Evolutionary conservation across 2,329 filamentous ascomycete genomes (phyloP), one percentile per base, ranked within the genome.

Genomic region (Penicillium hesseltinei): DNA sequence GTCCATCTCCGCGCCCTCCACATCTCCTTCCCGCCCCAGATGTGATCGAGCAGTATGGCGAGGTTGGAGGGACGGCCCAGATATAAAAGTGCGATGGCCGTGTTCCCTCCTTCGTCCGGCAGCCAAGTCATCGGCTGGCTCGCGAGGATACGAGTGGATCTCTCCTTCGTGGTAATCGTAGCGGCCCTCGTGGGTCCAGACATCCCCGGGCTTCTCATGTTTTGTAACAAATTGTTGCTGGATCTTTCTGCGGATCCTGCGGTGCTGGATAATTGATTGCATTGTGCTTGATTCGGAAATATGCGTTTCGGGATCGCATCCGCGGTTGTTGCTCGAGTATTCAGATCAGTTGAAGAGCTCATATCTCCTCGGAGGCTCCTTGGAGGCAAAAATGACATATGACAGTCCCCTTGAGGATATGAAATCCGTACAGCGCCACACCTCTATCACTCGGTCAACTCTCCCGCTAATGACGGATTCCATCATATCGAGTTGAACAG

Each of bases 191-290:
- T 61, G 56, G 29, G 59, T 66, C 40, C 58, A 59, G 36, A 61
- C 38, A 43, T 65, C 42, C 5, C 60, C 48, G 15, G 61, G 44
- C 5, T 52, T 52, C 8, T 63, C 50, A 38, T 54, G 56, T 17
- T 61, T 62, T 10, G 58, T 54, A 17, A 62, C 61, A n/a, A 67
- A 49, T 45, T 68, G 66, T 58, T 51, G 52, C 43, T 68, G 38
- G 19, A 67, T 61, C 45, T 61, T 56, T 56, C 53, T 62, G 38
- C 54, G 57, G 46, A 65, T 60, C 19, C 35, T 47, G 11, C 59
- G 59, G 21, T 52, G 43, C 49, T 63, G 54, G 5, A 55, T 42
- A n/a, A 55, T 46, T 6, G 59, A 57, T 25, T 63, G 59, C 62
- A 62, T 65, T 21, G 47, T 62, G n/a, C 35, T 56, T 39, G 25